Conservation (phyloP, 768 basidiomycete species). For the Lactarius evosmus region DNA sequence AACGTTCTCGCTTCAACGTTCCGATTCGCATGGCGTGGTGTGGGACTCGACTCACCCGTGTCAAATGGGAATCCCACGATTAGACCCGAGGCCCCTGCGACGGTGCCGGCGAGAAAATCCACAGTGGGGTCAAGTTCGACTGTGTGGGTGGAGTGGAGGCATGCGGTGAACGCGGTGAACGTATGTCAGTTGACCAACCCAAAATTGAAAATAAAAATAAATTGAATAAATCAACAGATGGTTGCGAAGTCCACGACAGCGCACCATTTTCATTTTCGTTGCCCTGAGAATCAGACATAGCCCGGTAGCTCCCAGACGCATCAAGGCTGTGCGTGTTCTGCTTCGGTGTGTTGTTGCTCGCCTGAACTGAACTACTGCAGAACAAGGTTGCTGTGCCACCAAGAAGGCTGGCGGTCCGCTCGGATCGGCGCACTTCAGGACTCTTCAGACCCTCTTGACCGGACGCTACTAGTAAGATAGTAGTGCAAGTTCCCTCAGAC, state of each 20-base stretch:
- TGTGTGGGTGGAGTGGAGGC: too few species aligned
- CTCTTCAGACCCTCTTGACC: too few species aligned
- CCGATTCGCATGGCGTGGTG: neutral
- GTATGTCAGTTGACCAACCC: too few species aligned
- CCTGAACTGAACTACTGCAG: too few species aligned
- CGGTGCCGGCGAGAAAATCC: constrained; percentile 78
- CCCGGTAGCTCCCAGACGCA: neutral
- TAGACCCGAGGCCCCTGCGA: constrained; percentile 45
- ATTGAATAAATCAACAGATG: neutral
- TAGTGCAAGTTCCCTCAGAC: too few species aligned
- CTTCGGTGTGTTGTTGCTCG: neutral
- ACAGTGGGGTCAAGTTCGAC: constrained; percentile 54
- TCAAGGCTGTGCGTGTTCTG: neutral
- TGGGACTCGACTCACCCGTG: constrained; percentile 32
- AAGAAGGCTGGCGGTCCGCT: too few species aligned
- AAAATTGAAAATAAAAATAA: neutral
- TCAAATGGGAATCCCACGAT: constrained; percentile 37
- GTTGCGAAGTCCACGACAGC: neutral
- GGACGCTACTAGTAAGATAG: too few species aligned
- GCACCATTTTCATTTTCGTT: constrained; percentile 9
- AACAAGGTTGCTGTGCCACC: too few species aligned
- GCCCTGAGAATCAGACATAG: constrained; percentile 8
- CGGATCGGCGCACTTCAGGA: neutral
- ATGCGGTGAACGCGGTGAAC: too few species aligned
- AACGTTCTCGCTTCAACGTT: neutral